phyloP scores from a whole-genome alignment of 2,329 filamentous ascomycete genomes.

The Alternaria rosae region DNA sequence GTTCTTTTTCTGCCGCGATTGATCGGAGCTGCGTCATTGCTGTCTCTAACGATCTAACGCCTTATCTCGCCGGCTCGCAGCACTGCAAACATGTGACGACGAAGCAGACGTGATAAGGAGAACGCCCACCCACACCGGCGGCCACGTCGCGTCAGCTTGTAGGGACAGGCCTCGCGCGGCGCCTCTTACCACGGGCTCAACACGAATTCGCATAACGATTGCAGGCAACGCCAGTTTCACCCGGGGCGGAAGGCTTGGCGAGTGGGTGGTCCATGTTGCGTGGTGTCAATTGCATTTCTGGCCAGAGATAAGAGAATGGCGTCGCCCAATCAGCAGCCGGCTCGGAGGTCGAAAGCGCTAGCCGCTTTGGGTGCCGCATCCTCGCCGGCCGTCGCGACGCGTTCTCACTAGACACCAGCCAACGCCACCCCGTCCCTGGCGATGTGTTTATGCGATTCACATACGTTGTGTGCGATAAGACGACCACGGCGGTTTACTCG shows the following conservation, averaged over 20 bases:
- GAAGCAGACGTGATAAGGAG: constrained; percentile 26
- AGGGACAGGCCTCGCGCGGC: constrained; percentile 16
- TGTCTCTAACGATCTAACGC: constrained; percentile 2
- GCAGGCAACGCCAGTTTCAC: constrained; percentile 28
- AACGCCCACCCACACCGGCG: constrained; percentile 8
- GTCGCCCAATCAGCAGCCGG: constrained; percentile 2
- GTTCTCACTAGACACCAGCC: neutral
- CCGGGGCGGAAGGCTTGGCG: constrained; percentile 40
- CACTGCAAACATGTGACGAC: constrained; percentile 4
- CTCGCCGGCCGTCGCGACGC: constrained; percentile 11
- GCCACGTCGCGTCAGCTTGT: constrained; percentile 21
- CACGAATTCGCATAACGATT: constrained; percentile 9
- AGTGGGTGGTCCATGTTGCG: constrained; percentile 29
- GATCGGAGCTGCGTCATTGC: constrained; percentile 39
- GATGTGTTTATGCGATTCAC: constrained; percentile 12
- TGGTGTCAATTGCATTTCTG: constrained; percentile 25
- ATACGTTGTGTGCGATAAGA: constrained; percentile 16
- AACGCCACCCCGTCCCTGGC: constrained; percentile 14
- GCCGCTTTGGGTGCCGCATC: constrained; percentile 7
- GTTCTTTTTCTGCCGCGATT: constrained; percentile 40
- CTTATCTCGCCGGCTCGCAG: constrained; percentile 37
- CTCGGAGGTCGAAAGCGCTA: neutral
- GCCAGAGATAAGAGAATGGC: constrained; percentile 13
- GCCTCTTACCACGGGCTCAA: constrained; percentile 14
- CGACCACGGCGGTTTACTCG: neutral